phyloP scores from a whole-genome alignment of 2,329 filamentous ascomycete species.

The Beauveria sp. region DNA sequence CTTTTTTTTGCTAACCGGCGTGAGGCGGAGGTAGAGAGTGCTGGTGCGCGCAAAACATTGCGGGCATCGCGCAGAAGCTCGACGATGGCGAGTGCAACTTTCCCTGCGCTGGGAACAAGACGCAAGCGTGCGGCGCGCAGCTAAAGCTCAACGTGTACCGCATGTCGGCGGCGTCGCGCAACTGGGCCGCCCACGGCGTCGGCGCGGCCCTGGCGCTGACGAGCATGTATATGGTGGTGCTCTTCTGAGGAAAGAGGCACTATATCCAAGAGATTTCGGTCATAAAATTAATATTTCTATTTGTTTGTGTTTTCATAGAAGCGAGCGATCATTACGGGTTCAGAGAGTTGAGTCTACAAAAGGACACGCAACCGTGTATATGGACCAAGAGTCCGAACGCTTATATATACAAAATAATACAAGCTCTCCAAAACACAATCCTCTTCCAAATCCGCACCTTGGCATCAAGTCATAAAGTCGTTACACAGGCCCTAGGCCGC shows the following conservation, averaged over 20 bases:
- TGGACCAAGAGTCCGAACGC: not conserved
- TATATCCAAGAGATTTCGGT: too few relatives aligned
- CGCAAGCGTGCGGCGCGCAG: conserved; percentile 45
- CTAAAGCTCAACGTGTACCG: conserved; percentile 41
- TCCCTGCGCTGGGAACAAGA: conserved; percentile 45
- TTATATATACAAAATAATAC: not conserved
- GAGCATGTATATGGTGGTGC: not conserved
- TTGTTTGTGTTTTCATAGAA: not conserved
- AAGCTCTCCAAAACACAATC: not conserved
- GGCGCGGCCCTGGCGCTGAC: not conserved
- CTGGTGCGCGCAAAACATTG: conserved; percentile 49
- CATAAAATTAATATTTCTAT: too few relatives aligned
- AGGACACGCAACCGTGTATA: not conserved
- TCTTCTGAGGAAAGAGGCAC: not conserved
- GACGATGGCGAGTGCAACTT: conserved; percentile 41
- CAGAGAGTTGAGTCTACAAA: not conserved
- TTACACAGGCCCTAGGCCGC: conserved; percentile 47
- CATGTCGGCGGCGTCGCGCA: conserved; percentile 14
- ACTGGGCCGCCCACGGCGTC: not conserved
- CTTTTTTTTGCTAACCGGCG: not conserved
- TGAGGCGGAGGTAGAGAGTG: conserved; percentile 38
- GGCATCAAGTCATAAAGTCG: conserved; percentile 27
- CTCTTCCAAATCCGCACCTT: not conserved
- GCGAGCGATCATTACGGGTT: not conserved
- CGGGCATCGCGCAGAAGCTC: conserved; percentile 36